Base-by-base conservation (phyloP, 345 rosid genomes). In the Sisymbrium irio region DNA sequence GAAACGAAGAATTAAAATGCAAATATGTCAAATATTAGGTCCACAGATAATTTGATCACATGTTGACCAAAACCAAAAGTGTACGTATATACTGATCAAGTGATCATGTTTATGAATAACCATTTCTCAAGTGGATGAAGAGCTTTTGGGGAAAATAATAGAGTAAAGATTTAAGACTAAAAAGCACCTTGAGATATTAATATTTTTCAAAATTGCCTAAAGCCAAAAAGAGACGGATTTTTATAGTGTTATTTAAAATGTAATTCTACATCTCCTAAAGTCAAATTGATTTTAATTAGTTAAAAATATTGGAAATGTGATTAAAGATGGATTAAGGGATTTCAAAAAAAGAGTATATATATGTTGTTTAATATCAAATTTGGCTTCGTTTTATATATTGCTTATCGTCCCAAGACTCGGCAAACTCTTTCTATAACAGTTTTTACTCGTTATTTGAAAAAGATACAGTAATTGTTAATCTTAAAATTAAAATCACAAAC, bases 11-110 rank as follows among this genome's bases (percentile, higher is more conserved):
- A 18, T 13, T 35, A 53, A 41, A 51, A 32, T 75, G 63, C 55
- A 32, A 42, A 54, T 25, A 42, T 54, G 71, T 76, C 75, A 69
- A 62, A 62, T 35, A 54, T 69, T 62, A 42, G 42, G 70, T 53
- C 79, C 49, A 58, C 17, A 20, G 20, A 3, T 15, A 5, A 50
- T 20, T 41, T 75, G 62, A 67, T 75, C 11, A 67, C 18, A 35
- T 54, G 65, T 76, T 76, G 75, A 76, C 75, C 51, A 42, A 61
- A 9, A 40, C 28, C 32, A 41, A 75, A 59, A 67, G 62, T 47
- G 11, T 54, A 39, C 35, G 46, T 27, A 68, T 32, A 49, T 19
- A 49, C 13, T 44, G 13, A 56, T 49, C 11, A 20, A 49, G 30
- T 49, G 57, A 51, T 56, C 22, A 13, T 58, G 42, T 66, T 19